A percentile compares a stretch with the other conserved stretches of the same genome.
phyloP scores from a whole-genome alignment of 192 early-diverging fungal species.

The Haplosporangium gracile region DNA sequence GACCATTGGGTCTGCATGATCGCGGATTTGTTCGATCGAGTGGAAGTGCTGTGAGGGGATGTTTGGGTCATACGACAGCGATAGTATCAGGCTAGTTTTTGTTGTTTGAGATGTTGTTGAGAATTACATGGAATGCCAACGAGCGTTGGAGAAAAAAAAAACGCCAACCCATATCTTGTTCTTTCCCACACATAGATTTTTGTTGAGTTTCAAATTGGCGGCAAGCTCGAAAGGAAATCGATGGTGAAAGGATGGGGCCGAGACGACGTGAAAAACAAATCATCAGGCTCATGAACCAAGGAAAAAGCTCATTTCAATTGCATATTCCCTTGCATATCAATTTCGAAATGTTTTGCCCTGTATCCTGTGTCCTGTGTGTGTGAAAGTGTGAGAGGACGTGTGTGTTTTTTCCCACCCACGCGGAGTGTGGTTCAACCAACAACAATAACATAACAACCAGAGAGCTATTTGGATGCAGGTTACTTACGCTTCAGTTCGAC shows the following conservation, averaged over 20 bases:
- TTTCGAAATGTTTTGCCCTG: background rate
- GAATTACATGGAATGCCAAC: background rate
- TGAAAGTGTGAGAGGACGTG: background rate
- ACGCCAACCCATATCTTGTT: background rate
- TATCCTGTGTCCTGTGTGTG: background rate
- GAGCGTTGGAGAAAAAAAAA: too few relatives aligned
- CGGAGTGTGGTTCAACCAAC: background rate
- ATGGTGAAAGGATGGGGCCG: background rate
- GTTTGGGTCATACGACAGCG: constrained; percentile 28
- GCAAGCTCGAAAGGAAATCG: background rate
- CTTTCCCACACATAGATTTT: background rate
- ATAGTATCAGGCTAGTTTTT: constrained; percentile 16
- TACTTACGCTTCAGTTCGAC: constrained; percentile 36
- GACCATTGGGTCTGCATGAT: constrained; percentile 41
- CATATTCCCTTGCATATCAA: constrained; percentile 8
- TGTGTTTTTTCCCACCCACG: background rate
- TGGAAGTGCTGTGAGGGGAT: constrained; percentile 27
- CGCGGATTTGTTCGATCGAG: constrained; percentile 37
- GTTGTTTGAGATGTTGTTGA: background rate
- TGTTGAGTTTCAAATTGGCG: background rate
- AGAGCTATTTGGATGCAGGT: background rate
- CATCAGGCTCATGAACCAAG: background rate
- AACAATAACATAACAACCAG: background rate
- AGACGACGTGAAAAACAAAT: background rate
- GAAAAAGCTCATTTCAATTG: constrained; percentile 13